Conservation (phyloP, 768 basidiomycete species). For the Hygrophoropsis aurantiaca region DNA sequence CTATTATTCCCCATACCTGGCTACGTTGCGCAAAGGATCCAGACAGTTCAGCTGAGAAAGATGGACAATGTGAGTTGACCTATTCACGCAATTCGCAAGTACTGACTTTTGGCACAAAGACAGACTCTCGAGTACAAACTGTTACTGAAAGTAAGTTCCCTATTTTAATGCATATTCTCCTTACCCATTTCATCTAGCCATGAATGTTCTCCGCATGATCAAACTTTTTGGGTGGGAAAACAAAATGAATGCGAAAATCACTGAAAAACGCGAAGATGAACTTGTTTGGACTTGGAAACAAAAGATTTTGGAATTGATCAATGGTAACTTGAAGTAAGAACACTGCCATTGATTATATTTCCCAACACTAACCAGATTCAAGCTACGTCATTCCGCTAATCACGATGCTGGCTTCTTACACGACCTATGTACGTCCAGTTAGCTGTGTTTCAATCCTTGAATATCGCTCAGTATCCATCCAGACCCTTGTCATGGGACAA, state of each 20-base stretch:
- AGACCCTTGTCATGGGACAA: constrained; percentile 15
- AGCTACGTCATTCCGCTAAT: constrained; percentile 62
- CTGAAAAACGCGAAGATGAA: constrained; percentile 61
- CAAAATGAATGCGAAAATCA: constrained; percentile 51
- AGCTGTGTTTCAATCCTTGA: not conserved
- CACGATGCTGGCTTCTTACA: constrained; percentile 66
- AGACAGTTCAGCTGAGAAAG: constrained; percentile 46
- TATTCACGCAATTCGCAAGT: not conserved
- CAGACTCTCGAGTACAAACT: constrained; percentile 59
- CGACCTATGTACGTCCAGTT: constrained; percentile 47
- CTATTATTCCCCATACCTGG: constrained; percentile 60
- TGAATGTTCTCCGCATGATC: constrained; percentile 63
- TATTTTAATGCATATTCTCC: not conserved
- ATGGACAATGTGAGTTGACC: constrained; percentile 40
- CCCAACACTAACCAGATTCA: not conserved
- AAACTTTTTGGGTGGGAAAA: constrained; percentile 73
- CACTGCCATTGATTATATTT: not conserved
- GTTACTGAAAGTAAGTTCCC: constrained; percentile 55
- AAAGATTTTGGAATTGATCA: constrained; percentile 47
- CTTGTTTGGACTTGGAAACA: constrained; percentile 52
- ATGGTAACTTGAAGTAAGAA: constrained; percentile 31
- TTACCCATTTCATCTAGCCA: constrained; percentile 31
- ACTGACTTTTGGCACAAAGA: constrained; percentile 23
- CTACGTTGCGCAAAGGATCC: constrained; percentile 47
- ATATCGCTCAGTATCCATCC: not conserved